Percentiles rank a stretch among this genome's conserved stretches.
phyloP scores from a whole-genome alignment of 495 filamentous ascomycete genomes.

The Mytilinidion resinicola region DNA sequence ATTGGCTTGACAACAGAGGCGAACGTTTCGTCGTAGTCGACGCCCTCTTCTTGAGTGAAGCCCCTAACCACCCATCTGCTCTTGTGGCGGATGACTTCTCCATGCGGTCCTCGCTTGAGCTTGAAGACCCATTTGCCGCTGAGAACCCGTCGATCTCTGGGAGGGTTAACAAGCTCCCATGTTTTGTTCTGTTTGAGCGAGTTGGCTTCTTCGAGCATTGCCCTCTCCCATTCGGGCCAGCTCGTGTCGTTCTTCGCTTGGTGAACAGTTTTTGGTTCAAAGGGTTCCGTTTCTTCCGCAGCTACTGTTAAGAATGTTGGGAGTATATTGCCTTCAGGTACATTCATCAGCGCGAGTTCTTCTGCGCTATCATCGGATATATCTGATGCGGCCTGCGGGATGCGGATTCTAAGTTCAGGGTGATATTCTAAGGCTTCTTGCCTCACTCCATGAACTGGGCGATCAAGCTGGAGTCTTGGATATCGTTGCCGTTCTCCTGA shows the following conservation, averaged over 20 bases:
- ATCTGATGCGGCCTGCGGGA: no score
- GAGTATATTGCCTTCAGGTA: no score
- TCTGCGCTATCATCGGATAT: no score
- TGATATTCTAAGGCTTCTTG: constrained; percentile 6
- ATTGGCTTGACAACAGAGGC: constrained; percentile 39
- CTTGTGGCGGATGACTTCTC: constrained; percentile 33
- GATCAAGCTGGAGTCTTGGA: constrained; percentile 1
- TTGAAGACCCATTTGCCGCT: constrained; percentile 35
- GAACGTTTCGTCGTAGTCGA: constrained; percentile 41
- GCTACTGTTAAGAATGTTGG: constrained; percentile 7
- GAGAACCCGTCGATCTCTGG: constrained; percentile 27
- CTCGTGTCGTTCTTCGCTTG: constrained; percentile 25
- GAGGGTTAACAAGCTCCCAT: constrained; percentile 29
- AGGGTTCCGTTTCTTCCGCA: constrained; percentile 2
- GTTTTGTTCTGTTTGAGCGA: constrained; percentile 32
- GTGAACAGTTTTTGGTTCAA: constrained; percentile 2
- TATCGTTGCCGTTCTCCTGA: constrained; percentile 4
- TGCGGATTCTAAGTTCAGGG: no score
- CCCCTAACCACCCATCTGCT: constrained; percentile 32
- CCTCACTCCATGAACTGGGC: constrained; percentile 3
- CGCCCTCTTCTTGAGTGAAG: constrained; percentile 32
- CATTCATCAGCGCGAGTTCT: no score
- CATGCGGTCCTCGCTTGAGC: constrained; percentile 31
- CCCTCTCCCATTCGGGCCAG: constrained; percentile 25
- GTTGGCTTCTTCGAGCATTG: constrained; percentile 27